These are phyloP conservation scores for Coprinopsis marcescibilis DNA, from an alignment of 768 basidiomycete species.

Conservation along the genomic window DNA sequence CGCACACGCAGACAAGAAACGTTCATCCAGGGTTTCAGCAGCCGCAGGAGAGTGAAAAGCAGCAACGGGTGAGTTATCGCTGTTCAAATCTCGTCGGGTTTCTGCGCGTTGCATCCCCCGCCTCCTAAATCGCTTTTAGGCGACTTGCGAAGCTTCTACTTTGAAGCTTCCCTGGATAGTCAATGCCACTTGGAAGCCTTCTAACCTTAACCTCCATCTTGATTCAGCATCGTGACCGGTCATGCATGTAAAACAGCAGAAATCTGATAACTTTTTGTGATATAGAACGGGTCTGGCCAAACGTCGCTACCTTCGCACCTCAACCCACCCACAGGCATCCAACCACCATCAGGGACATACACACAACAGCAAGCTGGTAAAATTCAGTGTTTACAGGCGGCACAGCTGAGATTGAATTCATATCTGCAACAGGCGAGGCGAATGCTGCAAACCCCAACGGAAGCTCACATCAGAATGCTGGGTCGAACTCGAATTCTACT, in stretches of 20 bases:
- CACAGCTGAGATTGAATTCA: neutral
- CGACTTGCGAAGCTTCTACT: conserved; percentile 28
- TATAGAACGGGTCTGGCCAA: conserved; percentile 33
- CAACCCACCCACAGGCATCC: conserved; percentile 44
- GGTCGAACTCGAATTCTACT: conserved; percentile 27
- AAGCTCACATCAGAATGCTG: conserved; percentile 31
- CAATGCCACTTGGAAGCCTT: conserved; percentile 61
- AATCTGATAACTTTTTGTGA: conserved; percentile 4
- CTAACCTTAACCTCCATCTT: conserved; percentile 39
- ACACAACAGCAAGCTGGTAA: conserved; percentile 21
- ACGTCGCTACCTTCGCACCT: conserved; percentile 41
- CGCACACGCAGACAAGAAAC: conserved; percentile 36
- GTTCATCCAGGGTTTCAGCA: conserved; percentile 49
- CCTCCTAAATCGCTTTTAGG: conserved; percentile 1
- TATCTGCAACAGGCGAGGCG: conserved; percentile 3
- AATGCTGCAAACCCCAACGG: conserved; percentile 22
- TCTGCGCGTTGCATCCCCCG: neutral
- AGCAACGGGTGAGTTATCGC: conserved; percentile 48
- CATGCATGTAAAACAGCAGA: conserved; percentile 4
- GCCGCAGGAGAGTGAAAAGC: conserved; percentile 66
- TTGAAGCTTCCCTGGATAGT: conserved; percentile 60
- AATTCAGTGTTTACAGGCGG: conserved; percentile 1
- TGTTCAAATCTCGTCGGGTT: conserved; percentile 2
- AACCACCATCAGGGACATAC: conserved; percentile 25
- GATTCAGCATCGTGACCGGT: conserved; percentile 21